Percentiles rank a stretch among this genome's conserved stretches.
phyloP scores from a whole-genome alignment of 768 basidiomycete species.

The Serendipita vermifera region DNA sequence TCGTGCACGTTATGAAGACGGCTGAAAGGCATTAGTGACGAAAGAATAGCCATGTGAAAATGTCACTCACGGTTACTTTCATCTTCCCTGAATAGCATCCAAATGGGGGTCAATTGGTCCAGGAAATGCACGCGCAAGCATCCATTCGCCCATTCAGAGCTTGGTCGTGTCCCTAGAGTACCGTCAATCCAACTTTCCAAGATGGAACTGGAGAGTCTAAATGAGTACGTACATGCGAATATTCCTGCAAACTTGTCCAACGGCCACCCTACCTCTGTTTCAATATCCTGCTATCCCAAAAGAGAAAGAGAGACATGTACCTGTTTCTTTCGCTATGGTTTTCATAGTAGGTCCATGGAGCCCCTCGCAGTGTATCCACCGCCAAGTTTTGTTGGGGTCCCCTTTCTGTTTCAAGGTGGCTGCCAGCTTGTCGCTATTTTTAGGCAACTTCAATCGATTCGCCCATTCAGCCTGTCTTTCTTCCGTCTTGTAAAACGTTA shows the following conservation, averaged over 20 bases:
- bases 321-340: neutral
- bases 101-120: constrained; percentile 1
- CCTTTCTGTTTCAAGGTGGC: too few species aligned
- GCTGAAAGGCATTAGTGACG: neutral
- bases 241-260: neutral
- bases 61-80: neutral
- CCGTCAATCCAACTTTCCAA: neutral
- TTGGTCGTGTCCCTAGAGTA: neutral
- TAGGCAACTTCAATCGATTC: too few species aligned
- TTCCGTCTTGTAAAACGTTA: too few species aligned
- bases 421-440: too few species aligned
- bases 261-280: neutral
- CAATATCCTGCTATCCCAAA: neutral
- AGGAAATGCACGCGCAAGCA: constrained; percentile 1
- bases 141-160: neutral
- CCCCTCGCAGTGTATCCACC: neutral
- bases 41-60: neutral
- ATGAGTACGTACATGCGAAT: neutral
- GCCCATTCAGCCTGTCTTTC: too few species aligned
- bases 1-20: neutral
- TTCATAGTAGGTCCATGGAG: constrained; percentile 3
- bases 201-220: too few species aligned
- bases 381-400: neutral
- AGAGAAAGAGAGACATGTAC: neutral
- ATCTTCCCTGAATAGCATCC: neutral